Evolutionary conservation across 176 grass and related monocot species (phyloP).

Genomic region (Puccinellia tenuiflora): DNA sequence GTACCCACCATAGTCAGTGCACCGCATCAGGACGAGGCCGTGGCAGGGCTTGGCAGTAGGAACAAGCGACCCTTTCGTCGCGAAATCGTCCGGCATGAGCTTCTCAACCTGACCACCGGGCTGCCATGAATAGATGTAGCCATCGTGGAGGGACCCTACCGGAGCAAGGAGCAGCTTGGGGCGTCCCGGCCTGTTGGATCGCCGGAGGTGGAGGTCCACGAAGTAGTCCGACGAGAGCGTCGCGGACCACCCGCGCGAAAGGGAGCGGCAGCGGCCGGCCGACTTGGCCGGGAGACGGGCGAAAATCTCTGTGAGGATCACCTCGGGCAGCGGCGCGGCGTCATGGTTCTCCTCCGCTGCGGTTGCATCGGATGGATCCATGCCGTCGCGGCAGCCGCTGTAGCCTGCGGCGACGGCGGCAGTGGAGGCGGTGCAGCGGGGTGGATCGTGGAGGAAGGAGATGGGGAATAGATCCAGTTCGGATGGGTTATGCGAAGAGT

Average conservation of each 20-base stretch:
- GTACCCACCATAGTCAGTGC: not conserved
- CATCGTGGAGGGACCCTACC: not conserved
- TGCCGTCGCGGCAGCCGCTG: not conserved
- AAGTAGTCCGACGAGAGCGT: not conserved
- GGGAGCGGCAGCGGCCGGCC: not conserved
- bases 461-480: too few species aligned
- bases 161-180: not conserved
- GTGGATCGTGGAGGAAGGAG: not conserved
- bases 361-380: not conserved
- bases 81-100: not conserved
- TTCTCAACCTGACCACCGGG: not conserved
- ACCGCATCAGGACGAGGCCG: not conserved
- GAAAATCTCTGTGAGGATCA: not conserved
- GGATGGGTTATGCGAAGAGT: too few species aligned
- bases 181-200: not conserved
- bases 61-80: not conserved
- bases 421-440: not conserved
- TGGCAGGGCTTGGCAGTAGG: not conserved
- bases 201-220: not conserved
- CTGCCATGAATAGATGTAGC: not conserved
- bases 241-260: not conserved
- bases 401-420: not conserved
- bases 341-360: not conserved
- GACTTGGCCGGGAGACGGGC: slow-evolving; percentile 22
- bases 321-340: not conserved